Base-by-base conservation (phyloP, 164 flowering plant species). In the Malania oleifera region DNA sequence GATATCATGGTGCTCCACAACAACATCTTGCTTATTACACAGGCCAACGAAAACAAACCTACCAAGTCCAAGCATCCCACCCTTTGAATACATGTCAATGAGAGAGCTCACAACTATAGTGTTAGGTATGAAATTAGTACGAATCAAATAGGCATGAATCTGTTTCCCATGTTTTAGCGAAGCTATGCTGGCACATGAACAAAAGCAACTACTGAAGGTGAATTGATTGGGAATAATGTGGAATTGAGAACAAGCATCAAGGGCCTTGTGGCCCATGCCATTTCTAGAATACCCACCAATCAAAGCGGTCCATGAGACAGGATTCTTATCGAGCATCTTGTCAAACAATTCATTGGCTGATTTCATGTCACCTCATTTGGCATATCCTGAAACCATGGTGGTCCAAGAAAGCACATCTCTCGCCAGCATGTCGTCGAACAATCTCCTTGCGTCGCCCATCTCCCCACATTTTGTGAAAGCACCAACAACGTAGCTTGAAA, bases 1-100 rank as follows among this genome's bases (percentile, higher is more conserved):
- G 89, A 73, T 19, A 86, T 73, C 81, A 86, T 76, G 1, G 90
- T 80, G 73, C 86, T 88, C 90, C 92, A 86, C 59, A 78, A 48
- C 77, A 26, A 67, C 57, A 57, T 84, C 84, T 53, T 64, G 57
- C 75, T 80, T 82, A 63, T 74, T 50, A 61, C 67, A 70, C 56
- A 62, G 44, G 26, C 60, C 56, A 56, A 59, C 22, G 51, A 88
- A 88, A 54, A 81, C 84, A 51, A 19, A 63, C 55, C 53, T 49
- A 3, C 75, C 77, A 56, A 31, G 44, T 60, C 66, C 73, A 40
- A 86, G 60, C 29, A 66, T 55, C 28, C 89, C 93, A 63, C 88
- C 86, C 61, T 86, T 86, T 5, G 89, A 77, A 59, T 89, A 86
- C 91, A 89, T 84, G 63, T 84, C 92, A 39, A 88, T 67, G 7